Evolutionary conservation across 2,329 filamentous ascomycete genomes (phyloP), one percentile per base, ranked within the genome.

Genomic region (Pseudopithomyces maydicus): DNA sequence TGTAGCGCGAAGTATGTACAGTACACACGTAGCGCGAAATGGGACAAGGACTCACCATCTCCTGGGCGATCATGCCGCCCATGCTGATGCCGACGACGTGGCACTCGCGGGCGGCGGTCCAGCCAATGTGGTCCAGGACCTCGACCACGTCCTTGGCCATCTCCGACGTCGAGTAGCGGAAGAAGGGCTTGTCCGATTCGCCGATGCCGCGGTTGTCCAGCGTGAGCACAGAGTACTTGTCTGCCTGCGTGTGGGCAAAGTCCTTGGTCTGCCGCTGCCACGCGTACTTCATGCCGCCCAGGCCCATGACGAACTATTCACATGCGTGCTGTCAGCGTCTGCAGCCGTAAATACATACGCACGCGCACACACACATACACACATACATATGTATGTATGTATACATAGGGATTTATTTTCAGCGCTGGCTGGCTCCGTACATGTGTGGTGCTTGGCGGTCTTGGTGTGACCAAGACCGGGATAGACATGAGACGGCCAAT

Each of bases 1-100:
- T n/a, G n/a, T n/a, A n/a, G n/a, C n/a, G n/a, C n/a, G n/a, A n/a
- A n/a, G n/a, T n/a, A n/a, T n/a, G n/a, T n/a, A n/a, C n/a, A n/a
- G n/a, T n/a, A n/a, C n/a, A n/a, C n/a, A n/a, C n/a, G n/a, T n/a
- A n/a, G 50, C 42, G 54, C 26, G 55, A 35, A 48, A 53, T 50
- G 51, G 52, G 36, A 46, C 36, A 20, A 29, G 46, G 54, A 70
- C 77, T 68, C 73, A 82, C 84, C 3, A 97, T 70, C 77, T 97
- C 92, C 76, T 96, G 92, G 2, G 90, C 86, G 67, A 97, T 94
- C 92, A 97, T 96, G 69, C 92, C 92, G 61, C 92, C 92, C 84
- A 96, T 90, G 57, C 88, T 91, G 62, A 94, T 87, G 54, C 92
- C 92, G 33, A 90, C 81, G 51, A 96, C 74, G 77, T 97, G 87